A percentile compares a stretch with the other conserved stretches of the same genome.
Evolutionary conservation across 2,329 filamentous ascomycete genomes (phyloP).

Genomic region (Arachnomyces sp.): DNA sequence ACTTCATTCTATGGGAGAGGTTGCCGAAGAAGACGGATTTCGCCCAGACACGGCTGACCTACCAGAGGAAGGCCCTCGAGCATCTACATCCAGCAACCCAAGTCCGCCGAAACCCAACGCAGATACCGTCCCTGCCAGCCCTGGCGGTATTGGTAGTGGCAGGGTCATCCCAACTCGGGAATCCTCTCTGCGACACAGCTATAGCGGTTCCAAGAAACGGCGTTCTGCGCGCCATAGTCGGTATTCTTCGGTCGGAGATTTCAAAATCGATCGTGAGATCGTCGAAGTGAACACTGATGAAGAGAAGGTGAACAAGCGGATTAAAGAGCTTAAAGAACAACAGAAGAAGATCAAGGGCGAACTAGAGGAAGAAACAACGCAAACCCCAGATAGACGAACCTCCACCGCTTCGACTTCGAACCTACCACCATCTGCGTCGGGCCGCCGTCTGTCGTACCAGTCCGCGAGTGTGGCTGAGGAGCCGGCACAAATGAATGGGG

Average conservation of each 20-base stretch:
- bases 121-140: slow-evolving; percentile 21
- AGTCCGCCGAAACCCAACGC: slow-evolving; percentile 24
- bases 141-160: slow-evolving; percentile 36
- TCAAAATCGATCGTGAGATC: slow-evolving; percentile 31
- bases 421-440: slow-evolving; percentile 11
- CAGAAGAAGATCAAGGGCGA: slow-evolving; percentile 47
- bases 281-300: slow-evolving; percentile 37
- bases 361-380: slow-evolving; percentile 28
- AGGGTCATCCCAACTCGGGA: slow-evolving; percentile 57
- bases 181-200: slow-evolving; percentile 54
- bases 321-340: slow-evolving; percentile 50
- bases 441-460: background rate
- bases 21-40: slow-evolving; percentile 29
- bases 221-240: slow-evolving; percentile 41
- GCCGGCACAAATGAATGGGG: slow-evolving; percentile 11
- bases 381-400: slow-evolving; percentile 12
- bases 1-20: slow-evolving; percentile 25
- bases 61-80: slow-evolving; percentile 13
- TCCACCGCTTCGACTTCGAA: slow-evolving; percentile 10
- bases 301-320: slow-evolving; percentile 49
- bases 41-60: slow-evolving; percentile 15
- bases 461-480: slow-evolving; percentile 20
- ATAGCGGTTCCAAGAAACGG: slow-evolving; percentile 48
- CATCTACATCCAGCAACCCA: slow-evolving; percentile 26
- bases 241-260: slow-evolving; percentile 30